A percentile compares a stretch with the other conserved stretches of the same genome.
Evolutionary conservation across 2,329 filamentous ascomycete species (phyloP).

Genomic region (Ambrosiella xylebori): DNA sequence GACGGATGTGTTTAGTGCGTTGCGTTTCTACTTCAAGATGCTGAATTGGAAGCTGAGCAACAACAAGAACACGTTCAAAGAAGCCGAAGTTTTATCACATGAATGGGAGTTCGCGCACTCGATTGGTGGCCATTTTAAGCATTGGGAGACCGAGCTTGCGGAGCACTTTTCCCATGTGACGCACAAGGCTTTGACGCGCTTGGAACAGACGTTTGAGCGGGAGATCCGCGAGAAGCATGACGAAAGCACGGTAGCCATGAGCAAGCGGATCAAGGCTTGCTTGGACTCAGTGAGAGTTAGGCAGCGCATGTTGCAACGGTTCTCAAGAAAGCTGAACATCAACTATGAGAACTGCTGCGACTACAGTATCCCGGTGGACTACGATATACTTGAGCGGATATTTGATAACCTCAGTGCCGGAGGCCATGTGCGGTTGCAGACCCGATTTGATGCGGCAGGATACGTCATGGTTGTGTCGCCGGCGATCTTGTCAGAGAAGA

Average conservation of each 20-base stretch:
- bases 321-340: constrained; percentile 76
- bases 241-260: constrained; percentile 75
- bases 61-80: constrained; percentile 98
- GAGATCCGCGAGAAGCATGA: constrained; percentile 73
- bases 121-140: constrained; percentile 77
- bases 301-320: constrained; percentile 90
- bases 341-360: constrained; percentile 95
- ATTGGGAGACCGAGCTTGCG: constrained; percentile 88
- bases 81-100: constrained; percentile 89
- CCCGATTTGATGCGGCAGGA: constrained; percentile 50
- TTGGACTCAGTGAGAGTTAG: constrained; percentile 90
- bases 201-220: constrained; percentile 81
- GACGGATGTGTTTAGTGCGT: constrained; percentile 70
- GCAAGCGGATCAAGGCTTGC: constrained; percentile 89
- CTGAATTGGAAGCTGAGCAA: constrained; percentile 93
- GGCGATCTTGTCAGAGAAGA: constrained; percentile 23
- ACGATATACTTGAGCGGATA: constrained; percentile 54
- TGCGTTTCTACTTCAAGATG: constrained; percentile 98
- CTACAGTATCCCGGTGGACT: constrained; percentile 62
- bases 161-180: constrained; percentile 94
- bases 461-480: constrained; percentile 76
- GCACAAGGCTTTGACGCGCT: constrained; percentile 73
- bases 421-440: constrained; percentile 71
- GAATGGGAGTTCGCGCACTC: constrained; percentile 97
- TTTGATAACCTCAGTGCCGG: constrained; percentile 66